Evolutionary conservation across 2,329 filamentous ascomycete genomes (phyloP).

Genomic region (Cadophora gregata): DNA sequence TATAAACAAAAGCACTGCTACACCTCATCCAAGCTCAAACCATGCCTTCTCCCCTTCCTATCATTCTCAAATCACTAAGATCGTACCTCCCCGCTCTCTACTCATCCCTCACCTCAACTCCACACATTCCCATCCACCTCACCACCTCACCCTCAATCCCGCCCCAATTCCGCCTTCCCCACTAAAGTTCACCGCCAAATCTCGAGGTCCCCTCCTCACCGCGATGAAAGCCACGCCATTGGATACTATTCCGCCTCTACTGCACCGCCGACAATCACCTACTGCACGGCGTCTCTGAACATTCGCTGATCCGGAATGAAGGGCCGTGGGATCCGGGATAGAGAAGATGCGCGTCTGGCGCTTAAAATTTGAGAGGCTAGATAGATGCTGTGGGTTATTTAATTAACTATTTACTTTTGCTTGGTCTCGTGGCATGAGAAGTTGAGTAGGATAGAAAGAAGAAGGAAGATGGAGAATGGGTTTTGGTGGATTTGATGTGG

Average conservation of each 20-base stretch:
- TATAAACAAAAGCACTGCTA: slow-evolving; percentile 5
- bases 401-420: too few relatives aligned
- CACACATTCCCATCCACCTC: background rate
- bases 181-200: background rate
- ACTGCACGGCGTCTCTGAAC: background rate
- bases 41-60: slow-evolving; percentile 26
- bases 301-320: background rate
- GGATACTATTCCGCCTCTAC: background rate
- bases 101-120: background rate
- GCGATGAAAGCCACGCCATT: background rate
- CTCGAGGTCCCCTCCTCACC: background rate
- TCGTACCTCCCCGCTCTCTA: background rate
- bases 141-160: background rate
- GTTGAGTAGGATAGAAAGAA: too few relatives aligned
- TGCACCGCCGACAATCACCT: background rate
- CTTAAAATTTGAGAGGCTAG: background rate
- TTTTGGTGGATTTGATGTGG: too few relatives aligned
- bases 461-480: too few relatives aligned
- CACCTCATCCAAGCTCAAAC: too few relatives aligned
- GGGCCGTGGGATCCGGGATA: background rate
- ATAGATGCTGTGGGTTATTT: background rate
- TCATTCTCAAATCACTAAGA: too few relatives aligned
- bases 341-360: background rate
- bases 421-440: too few relatives aligned
- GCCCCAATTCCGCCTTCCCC: background rate